Evolutionary conservation across 2,329 filamentous ascomycete species (phyloP), one percentile per base, ranked within the genome.

Genomic region (Penicillium sp.): DNA sequence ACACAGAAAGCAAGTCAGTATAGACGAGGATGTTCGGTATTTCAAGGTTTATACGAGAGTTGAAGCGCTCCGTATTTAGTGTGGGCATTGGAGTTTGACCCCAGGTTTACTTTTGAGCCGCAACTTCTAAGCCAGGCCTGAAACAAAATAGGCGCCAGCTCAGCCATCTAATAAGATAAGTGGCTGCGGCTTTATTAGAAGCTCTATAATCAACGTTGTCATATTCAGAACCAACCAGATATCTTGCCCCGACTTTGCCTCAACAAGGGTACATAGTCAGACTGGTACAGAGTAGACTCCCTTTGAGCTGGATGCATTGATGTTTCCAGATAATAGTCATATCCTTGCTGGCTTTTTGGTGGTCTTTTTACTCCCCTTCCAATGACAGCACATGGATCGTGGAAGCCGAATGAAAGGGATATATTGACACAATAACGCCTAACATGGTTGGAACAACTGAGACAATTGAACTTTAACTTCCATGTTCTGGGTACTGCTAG

Each of bases 401-500:
- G 19, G 28, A 26, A 25, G 19, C 16, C 4, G 19, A 17, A 26
- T 43, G 36, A 25, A 40, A 35, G 41, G 19, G 12, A 48, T 41
- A 33, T 40, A 22, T 33, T 53, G 8, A 31, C 28, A 28, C 17
- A 19, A 33, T 33, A 51, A 40, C 48, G 40, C 46, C 48, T 51
- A 46, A 43, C 26, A 45, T 26, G 38, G 25, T 43, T 40, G 47
- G 47, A 22, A 43, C 26, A 44, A 26, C 28, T 17, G 47, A 40
- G 30, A 33, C 26, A 17, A 40, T 55, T 19, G 47, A 40, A 51
- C 42, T 36, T 42, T 38, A 35, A 31, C 33, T 33, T 45, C 30
- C 43, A 33, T 40, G 53, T 45, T 40, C 41, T 31, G 53, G 47
- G 35, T 38, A 51, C 53, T 42, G 47, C 47, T 51, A 41, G 40